A percentile compares a stretch with the other conserved stretches of the same genome.
Evolutionary conservation across 306 rosid genomes (phyloP).

Genomic region (Begonia fuchsioides): DNA sequence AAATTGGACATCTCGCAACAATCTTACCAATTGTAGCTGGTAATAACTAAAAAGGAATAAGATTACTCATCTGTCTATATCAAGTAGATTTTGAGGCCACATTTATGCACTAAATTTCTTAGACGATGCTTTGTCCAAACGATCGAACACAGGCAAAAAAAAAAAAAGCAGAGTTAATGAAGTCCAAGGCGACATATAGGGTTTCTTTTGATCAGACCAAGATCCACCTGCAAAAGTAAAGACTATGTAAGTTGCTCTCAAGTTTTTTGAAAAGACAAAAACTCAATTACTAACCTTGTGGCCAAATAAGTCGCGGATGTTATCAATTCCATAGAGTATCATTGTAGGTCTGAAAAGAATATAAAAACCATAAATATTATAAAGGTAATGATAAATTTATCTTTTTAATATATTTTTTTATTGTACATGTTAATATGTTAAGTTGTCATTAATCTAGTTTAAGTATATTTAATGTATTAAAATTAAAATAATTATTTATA

Average conservation of each 20-base stretch:
- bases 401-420: neutral
- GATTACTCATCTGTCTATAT: no score
- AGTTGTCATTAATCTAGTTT: neutral
- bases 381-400: neutral
- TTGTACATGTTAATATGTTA: no score
- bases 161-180: neutral
- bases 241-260: neutral
- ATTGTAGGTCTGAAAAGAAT: slow-evolving; percentile 98
- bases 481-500: no score
- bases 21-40: no score
- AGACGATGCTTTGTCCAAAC: no score
- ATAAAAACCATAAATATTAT: slow-evolving; percentile 5
- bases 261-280: neutral
- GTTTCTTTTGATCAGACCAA: slow-evolving; percentile 74
- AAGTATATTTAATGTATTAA: no score
- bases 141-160: no score
- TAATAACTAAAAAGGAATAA: no score
- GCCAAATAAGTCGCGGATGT: slow-evolving; percentile 90
- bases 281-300: slow-evolving; percentile 38
- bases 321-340: slow-evolving; percentile 73
- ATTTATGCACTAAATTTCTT: no score
- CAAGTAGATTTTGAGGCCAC: no score
- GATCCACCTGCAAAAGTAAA: slow-evolving; percentile 53
- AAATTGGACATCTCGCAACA: no score
- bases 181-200: slow-evolving; percentile 67